Evolutionary conservation across 2,329 filamentous ascomycete species (phyloP).

Genomic region (Knoxdaviesia proteae): DNA sequence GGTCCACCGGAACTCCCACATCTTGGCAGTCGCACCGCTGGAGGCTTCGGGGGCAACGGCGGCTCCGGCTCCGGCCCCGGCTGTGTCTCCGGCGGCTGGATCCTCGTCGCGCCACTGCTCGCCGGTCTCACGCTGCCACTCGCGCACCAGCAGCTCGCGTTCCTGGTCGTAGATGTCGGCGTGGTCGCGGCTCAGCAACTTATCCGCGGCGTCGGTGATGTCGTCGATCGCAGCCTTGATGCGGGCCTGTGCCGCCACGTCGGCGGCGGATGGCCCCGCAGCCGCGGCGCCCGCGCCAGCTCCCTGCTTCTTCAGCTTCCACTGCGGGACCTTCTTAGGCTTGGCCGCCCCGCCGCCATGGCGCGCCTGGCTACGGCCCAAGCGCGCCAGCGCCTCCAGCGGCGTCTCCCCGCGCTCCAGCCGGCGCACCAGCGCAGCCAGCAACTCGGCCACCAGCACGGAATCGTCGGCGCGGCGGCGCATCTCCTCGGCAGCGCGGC

Average conservation of each 20-base stretch:
- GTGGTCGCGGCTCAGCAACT: constrained; percentile 62
- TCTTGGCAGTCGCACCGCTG: constrained; percentile 11
- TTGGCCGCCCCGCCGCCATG: constrained; percentile 14
- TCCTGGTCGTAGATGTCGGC: constrained; percentile 84
- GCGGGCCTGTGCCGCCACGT: constrained; percentile 37
- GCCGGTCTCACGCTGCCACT: constrained; percentile 69
- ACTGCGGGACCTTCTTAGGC: constrained; percentile 36
- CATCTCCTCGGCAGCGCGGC: constrained; percentile 55
- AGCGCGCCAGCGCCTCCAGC: constrained; percentile 65
- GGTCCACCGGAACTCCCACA: constrained; percentile 89
- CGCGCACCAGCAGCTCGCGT: constrained; percentile 61
- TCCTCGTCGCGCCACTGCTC: constrained; percentile 53
- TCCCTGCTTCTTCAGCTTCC: constrained; percentile 49
- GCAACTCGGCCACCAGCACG: constrained; percentile 49
- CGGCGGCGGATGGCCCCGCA: constrained; percentile 37
- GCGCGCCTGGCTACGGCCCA: constrained; percentile 48
- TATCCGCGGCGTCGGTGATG: constrained; percentile 79
- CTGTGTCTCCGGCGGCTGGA: constrained; percentile 8
- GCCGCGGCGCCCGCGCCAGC: constrained; percentile 25
- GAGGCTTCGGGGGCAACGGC: neutral
- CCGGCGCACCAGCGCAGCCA: constrained; percentile 49
- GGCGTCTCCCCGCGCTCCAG: constrained; percentile 70
- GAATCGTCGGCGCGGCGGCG: constrained; percentile 56
- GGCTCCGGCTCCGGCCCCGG: neutral
- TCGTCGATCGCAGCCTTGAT: constrained; percentile 56